Conservation (phyloP, 768 basidiomycete species). For the Aureoboletus auriporus region DNA sequence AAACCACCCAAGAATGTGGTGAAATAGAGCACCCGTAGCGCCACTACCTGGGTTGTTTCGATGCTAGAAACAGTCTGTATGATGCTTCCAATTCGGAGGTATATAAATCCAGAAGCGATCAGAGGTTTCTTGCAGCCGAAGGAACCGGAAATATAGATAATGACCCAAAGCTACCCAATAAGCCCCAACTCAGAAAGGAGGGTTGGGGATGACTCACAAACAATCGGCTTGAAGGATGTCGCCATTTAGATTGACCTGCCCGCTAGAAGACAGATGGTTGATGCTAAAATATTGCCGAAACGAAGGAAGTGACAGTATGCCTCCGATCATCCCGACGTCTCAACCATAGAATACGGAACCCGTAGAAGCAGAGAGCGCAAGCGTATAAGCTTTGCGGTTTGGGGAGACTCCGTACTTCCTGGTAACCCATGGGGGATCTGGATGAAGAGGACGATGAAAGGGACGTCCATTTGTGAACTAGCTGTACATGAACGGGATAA, state of each 20-base stretch:
- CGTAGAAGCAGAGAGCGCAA: conserved; percentile 42
- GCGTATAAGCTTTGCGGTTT: conserved; percentile 43
- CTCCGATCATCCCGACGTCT: conserved; percentile 49
- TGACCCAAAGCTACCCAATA: conserved; percentile 37
- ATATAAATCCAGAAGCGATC: conserved; percentile 42
- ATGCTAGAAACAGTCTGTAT: conserved; percentile 45
- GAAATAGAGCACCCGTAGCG: conserved; percentile 39
- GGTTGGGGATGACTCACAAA: conserved; percentile 34
- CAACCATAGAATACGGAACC: conserved; percentile 49
- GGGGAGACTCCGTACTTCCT: conserved; percentile 24
- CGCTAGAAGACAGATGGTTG: conserved; percentile 33
- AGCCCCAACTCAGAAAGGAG: not conserved
- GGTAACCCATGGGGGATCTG: not conserved
- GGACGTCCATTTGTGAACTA: too few relatives aligned
- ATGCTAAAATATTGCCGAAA: conserved; percentile 48
- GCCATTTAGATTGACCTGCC: conserved; percentile 40
- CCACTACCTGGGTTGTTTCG: conserved; percentile 34
- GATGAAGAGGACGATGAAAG: not conserved
- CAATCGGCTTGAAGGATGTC: conserved; percentile 49
- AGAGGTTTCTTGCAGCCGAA: conserved; percentile 47
- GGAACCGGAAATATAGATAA: conserved; percentile 35
- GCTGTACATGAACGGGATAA: too few relatives aligned
- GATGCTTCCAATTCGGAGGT: conserved; percentile 45
- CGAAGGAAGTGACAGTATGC: conserved; percentile 41
- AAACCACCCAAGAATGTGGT: conserved; percentile 57